phyloP scores from a whole-genome alignment of 495 filamentous ascomycete species.

The Aspergillus heteromorphus region DNA sequence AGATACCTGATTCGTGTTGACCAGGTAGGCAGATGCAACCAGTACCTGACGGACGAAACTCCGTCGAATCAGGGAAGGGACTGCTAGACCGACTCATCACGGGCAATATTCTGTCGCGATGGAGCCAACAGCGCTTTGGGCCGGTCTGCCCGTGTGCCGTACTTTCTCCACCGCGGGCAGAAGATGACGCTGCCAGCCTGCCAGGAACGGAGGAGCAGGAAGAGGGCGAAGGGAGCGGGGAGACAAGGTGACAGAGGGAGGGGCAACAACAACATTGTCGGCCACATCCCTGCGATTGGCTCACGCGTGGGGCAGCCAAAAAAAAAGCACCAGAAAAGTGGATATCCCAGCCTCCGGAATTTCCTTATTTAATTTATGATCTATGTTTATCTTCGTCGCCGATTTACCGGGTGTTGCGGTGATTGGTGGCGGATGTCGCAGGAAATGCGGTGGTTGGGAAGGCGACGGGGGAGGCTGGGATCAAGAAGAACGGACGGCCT shows the following conservation, averaged over 20 bases:
- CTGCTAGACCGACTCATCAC: background rate
- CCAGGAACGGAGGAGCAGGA: conserved; percentile 4
- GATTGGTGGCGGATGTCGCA: conserved; percentile 16
- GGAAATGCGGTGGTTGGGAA: conserved; percentile 46
- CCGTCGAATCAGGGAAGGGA: background rate
- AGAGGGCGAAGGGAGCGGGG: background rate
- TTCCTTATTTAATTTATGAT: conserved; percentile 4
- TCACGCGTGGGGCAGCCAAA: background rate
- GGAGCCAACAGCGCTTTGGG: background rate
- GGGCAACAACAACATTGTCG: background rate
- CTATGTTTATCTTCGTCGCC: conserved; percentile 1
- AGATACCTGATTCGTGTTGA: background rate
- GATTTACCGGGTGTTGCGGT: background rate
- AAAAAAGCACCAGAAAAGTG: conserved; percentile 15
- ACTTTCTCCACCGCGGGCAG: background rate
- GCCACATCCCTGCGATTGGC: background rate
- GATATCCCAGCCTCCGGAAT: conserved; percentile 20
- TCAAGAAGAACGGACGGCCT: background rate
- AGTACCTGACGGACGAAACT: background rate
- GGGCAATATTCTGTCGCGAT: background rate
- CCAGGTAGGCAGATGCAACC: background rate
- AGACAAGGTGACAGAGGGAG: background rate
- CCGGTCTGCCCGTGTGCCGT: background rate
- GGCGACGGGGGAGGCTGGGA: conserved; percentile 33
- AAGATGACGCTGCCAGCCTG: conserved; percentile 6